A percentile compares a stretch with the other conserved stretches of the same genome.
Evolutionary conservation across 352 stramenopile species (phyloP).

Genomic region (Plasmopara muralis): DNA sequence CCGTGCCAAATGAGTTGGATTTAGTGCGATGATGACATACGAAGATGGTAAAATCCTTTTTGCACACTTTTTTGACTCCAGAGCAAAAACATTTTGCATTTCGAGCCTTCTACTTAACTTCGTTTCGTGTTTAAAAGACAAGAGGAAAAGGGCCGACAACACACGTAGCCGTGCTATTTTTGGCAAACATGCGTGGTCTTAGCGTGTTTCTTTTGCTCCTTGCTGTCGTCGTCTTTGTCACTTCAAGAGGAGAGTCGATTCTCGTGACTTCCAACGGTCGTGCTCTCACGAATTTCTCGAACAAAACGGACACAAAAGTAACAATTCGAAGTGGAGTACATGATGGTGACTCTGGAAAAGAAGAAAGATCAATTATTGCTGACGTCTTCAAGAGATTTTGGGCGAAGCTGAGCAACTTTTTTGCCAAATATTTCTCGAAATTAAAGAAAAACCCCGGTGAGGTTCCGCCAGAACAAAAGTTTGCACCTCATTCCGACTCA

Average conservation of each 20-base stretch:
- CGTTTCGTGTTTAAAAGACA: no score
- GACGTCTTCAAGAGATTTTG: not conserved
- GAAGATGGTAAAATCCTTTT: no score
- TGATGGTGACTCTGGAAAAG: not conserved
- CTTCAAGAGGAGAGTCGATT: not conserved
- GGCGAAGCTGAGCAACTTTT: not conserved
- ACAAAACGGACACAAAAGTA: not conserved
- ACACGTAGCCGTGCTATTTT: not conserved
- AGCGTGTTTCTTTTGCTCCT: not conserved
- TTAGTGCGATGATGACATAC: no score
- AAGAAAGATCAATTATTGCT: not conserved
- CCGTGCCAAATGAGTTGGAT: no score
- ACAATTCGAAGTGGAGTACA: not conserved
- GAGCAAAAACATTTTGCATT: no score
- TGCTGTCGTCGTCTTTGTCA: conserved; percentile 8
- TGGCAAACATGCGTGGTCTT: not conserved
- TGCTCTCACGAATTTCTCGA: not conserved
- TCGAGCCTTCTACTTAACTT: no score
- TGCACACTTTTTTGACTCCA: no score
- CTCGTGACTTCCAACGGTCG: not conserved
- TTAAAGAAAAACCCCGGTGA: not conserved
- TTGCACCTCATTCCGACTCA: not conserved
- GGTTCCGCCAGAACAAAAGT: not conserved
- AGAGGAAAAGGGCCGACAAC: no score
- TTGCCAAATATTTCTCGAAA: not conserved